Base-by-base conservation (phyloP, 176 grass and related monocot genomes). In the Aegilops tauschii region DNA sequence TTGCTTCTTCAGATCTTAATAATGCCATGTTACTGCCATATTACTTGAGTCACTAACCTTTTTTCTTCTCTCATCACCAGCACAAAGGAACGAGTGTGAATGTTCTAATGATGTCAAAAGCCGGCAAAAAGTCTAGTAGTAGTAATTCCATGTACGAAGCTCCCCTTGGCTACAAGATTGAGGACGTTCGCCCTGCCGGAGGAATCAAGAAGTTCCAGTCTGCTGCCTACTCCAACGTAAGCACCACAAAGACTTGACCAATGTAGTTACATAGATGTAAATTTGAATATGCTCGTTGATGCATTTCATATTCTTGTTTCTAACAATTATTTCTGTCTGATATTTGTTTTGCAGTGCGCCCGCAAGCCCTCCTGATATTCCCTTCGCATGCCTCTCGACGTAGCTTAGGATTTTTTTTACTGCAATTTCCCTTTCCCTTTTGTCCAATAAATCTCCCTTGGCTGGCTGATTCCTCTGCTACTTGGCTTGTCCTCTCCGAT, bases 121-220 rank as follows among this genome's bases (percentile, higher is more conserved):
- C 90, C 87, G 92, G 96, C 1, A 97, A 94, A 56, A 90, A 94
- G 84, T 91, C 88, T 84, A 95, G 88, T 91, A 93, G 76, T 97
- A 93, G 80, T 94, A 94, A 79, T 81, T 70, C 56, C 52, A 88
- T 84, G 83, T 94, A 96, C 90, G 96, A 98, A 98, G 90, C 92
- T 77, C 96, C 96, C 76, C 93, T 98, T 14, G 96, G 94, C 9
- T 96, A 96, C 88, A 90, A 89, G 88, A 96, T 96, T 80, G 96
- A 98, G 88, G 96, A 98, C 93, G 79, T 98, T 76, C 92, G 96
- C 82, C 96, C 96, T 3, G 86, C 87, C 72, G 96, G 96, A 44
- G 96, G 96, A 73, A 94, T 96, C 78, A 91, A 98, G 93, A 98
- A 98, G 79, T 98, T 98, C 82, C 96, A 98, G 87, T 96, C 96